Evolutionary conservation across 805 yeast genomes (phyloP), one percentile per base, ranked within the genome.

Genomic region (Phaffomyces thermotolerans): DNA sequence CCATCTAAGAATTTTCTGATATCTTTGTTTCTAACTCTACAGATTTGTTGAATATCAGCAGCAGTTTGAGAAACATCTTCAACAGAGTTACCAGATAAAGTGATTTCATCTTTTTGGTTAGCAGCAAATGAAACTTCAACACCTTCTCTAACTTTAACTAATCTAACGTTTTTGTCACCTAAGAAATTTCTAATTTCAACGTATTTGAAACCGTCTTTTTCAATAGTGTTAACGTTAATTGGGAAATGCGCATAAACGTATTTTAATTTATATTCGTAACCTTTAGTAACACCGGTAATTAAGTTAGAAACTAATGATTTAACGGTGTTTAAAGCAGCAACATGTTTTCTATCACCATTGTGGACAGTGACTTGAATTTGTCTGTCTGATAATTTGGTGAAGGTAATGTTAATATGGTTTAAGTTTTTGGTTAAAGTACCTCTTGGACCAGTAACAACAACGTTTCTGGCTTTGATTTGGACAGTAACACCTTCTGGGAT

Each of bases 221-320:
- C 87, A 68, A 85, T 69, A 59, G 89, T 72, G 79, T 90, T 91
- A 60, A 93, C 96, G 76, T 93, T 93, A 76, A 95, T 93, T 72
- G 99, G 99, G 96, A 93, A 93, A 87, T 93, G 99, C 83, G 99
- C 99, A 71, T 91, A 95, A 56, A 93, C 99, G 73, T 88, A 90
- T 81, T 98, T 89, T 97, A 93, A 84, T 86, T 93, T 93, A 93
- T 93, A 93, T 77, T 86, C 82, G 95, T 76, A 91, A 75, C 98
- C 99, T 79, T 82, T 82, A 71, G 99, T 93, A 69, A 93, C 99
- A 85, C 99, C 99, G 60, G 85, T 86, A 75, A 93, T 72, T 81
- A 93, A 74, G 86, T 93, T 93, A 68, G 87, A 68, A 64, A 93
- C 79, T 69, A 93, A 77, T 57, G 98, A 87, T 78, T 88, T 90